Conservation (phyloP, 2,329 filamentous ascomycete species). For the Curvularia spicifera region DNA sequence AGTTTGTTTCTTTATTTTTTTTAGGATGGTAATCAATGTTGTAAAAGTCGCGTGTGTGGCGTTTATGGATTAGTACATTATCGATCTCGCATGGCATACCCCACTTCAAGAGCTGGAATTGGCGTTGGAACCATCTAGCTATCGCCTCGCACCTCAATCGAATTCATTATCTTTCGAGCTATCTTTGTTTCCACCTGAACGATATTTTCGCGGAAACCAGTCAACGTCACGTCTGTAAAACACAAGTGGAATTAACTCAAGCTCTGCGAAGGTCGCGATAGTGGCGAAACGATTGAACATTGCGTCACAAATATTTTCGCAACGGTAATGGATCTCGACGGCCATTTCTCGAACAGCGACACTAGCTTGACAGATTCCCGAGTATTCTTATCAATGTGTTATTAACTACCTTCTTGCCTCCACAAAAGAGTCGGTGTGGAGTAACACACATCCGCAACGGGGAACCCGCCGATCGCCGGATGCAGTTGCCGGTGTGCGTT, state of each 20-base stretch:
- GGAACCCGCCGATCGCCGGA: conserved; percentile 19
- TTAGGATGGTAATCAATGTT: conserved; percentile 3
- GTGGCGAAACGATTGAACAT: not conserved
- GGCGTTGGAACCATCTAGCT: not conserved
- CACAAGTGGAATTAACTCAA: not conserved
- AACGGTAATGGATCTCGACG: not conserved
- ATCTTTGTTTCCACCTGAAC: not conserved
- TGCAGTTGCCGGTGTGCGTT: conserved; percentile 6
- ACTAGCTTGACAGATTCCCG: not conserved
- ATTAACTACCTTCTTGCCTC: not conserved
- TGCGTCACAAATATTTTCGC: not conserved
- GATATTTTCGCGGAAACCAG: too few relatives aligned
- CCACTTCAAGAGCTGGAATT: conserved; percentile 11
- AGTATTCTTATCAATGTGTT: not conserved
- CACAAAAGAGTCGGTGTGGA: conserved; percentile 6
- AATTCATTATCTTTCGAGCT: not conserved
- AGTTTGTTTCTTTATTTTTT: not conserved
- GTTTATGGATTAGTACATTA: conserved; percentile 1
- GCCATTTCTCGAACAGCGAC: not conserved
- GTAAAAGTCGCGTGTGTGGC: not conserved
- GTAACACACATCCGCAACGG: not conserved
- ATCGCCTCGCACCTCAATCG: conserved; percentile 11
- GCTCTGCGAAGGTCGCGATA: not conserved
- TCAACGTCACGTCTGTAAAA: not conserved
- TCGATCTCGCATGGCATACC: conserved; percentile 4